phyloP scores from a whole-genome alignment of 139 green algal genomes.

The Micractinium conductrix region DNA sequence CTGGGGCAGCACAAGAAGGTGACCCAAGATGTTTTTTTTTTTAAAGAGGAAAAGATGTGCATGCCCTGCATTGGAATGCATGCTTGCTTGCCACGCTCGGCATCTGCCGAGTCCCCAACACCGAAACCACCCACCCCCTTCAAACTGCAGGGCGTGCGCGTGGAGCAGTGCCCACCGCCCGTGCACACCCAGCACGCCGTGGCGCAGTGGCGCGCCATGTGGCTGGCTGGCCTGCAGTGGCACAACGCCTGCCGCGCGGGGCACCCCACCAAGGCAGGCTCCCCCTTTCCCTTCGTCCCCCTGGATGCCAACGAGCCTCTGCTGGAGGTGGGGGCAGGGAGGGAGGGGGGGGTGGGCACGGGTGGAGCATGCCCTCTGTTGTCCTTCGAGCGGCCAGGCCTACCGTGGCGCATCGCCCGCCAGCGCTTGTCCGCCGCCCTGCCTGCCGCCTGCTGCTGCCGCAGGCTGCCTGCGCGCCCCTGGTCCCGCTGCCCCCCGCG shows the following conservation, averaged over 20 bases:
- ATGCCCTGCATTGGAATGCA: too few species aligned
- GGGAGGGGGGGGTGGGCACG: too few species aligned
- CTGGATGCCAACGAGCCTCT: conserved; percentile 19
- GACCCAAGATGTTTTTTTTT: too few species aligned
- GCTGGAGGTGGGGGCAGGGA: not conserved
- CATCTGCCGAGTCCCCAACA: too few species aligned
- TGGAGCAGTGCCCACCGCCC: not conserved
- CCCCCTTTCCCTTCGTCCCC: not conserved
- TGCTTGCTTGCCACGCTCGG: too few species aligned
- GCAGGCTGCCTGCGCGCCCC: not conserved
- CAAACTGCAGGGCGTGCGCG: not conserved
- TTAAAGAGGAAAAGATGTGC: too few species aligned
- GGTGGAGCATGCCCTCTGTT: too few species aligned
- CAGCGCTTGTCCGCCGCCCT: not conserved
- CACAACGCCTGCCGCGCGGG: conserved; percentile 3
- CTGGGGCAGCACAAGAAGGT: too few species aligned
- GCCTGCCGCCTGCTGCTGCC: not conserved
- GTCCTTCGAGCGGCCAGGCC: too few species aligned
- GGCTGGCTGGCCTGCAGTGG: conserved; percentile 12
- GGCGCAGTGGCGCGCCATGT: conserved; percentile 4
- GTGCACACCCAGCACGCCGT: not conserved
- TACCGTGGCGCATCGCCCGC: not conserved
- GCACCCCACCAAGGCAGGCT: not conserved
- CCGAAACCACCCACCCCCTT: not conserved
- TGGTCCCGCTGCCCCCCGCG: not conserved